A percentile compares a stretch with the other conserved stretches of the same genome.
Evolutionary conservation across 345 rosid genomes (phyloP).

Genomic region (Conringia planisiliqua): DNA sequence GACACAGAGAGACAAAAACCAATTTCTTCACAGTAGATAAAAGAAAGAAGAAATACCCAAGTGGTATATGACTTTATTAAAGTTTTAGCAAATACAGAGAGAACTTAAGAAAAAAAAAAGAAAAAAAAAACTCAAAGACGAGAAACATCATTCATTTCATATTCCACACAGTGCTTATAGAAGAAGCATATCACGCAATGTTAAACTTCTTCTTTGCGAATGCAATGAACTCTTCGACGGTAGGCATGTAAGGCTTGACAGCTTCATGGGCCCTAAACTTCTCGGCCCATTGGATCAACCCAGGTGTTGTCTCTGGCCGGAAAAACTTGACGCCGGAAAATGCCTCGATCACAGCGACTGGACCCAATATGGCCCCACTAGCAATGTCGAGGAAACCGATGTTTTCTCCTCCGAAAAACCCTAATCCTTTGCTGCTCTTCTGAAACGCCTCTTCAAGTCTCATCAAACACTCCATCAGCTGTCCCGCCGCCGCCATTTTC

Average conservation of each 20-base stretch:
- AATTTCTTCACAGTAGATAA: neutral
- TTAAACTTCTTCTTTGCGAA: constrained; percentile 1
- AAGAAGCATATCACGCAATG: neutral
- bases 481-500: neutral
- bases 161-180: neutral
- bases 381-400: constrained; percentile 1
- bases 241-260: constrained; percentile 9
- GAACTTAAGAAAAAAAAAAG: neutral
- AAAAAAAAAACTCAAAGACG: neutral
- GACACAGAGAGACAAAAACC: neutral
- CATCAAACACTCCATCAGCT: neutral
- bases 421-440: constrained; percentile 1
- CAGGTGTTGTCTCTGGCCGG: constrained; percentile 1
- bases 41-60: neutral
- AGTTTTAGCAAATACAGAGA: neutral
- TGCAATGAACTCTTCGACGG: neutral
- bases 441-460: constrained; percentile 10
- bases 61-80: neutral
- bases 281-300: neutral
- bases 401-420: neutral
- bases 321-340: constrained; percentile 1
- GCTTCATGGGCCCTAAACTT: neutral
- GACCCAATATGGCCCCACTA: neutral
- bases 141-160: neutral
- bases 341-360: constrained; percentile 3